Evolutionary conservation across 345 rosid genomes (phyloP).

Genomic region (Populus simonii): DNA sequence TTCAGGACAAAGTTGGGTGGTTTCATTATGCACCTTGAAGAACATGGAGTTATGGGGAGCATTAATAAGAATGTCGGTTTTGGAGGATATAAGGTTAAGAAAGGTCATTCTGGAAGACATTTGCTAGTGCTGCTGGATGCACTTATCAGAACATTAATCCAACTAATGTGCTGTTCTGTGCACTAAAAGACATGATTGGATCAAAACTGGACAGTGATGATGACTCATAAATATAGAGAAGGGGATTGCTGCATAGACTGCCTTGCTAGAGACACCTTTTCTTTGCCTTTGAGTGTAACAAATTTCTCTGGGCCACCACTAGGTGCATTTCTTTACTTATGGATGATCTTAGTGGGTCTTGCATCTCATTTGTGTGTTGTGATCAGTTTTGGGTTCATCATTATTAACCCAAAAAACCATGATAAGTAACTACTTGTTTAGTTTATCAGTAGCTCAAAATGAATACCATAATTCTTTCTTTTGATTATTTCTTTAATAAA

Average conservation of each 20-base stretch:
- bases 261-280: background rate
- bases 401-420: background rate
- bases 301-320: background rate
- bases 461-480: background rate
- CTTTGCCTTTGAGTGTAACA: background rate
- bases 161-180: no score
- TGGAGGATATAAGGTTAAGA: no score
- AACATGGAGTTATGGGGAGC: no score
- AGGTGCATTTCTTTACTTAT: no score
- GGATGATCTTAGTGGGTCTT: background rate
- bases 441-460: background rate
- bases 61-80: no score
- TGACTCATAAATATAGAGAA: background rate
- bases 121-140: no score
- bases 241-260: background rate
- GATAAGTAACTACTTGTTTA: background rate
- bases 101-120: no score
- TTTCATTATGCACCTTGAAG: no score
- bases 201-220: background rate
- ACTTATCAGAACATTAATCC: no score
- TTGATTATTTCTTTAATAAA: background rate
- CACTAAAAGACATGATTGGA: no score
- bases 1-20: no score
- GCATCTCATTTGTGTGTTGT: background rate
- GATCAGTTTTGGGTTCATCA: background rate